Evolutionary conservation across 331 rosid genomes (phyloP), one percentile per base, ranked within the genome.

Genomic region (Rhamnella rubrinervis): DNA sequence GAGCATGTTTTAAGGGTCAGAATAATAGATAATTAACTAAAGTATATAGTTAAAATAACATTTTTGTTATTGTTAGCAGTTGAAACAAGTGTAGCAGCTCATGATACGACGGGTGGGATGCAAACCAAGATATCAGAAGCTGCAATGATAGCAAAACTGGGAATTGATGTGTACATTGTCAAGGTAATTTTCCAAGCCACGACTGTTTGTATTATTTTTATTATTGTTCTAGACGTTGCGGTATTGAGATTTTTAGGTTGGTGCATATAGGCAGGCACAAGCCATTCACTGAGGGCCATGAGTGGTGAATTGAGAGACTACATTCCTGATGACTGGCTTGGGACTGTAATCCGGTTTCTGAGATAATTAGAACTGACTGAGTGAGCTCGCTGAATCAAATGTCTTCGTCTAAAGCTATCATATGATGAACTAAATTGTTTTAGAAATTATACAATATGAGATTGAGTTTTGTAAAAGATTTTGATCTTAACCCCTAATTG

Each of bases 101-200:
- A 93, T 80, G 97, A 91, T 68, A 93, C 96, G 47, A 93, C 97
- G 3, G 96, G 97, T 7, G 95, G 97, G 40, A 93, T 93, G 96
- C 52, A 70, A 79, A 81, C 97, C 64, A 91, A 91, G 85, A 81
- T 91, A 79, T 55, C 88, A 12, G 95, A 93, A 75, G 97, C 98
- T 51, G 98, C 98, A 61, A 66, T 81, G 86, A 88, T 93, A 74
- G 96, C 98, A 63, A 91, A 80, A 77, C 89, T 84, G 15, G 98
- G 96, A 65, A 91, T 93, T 40, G 85, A 91, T 71, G 96, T 93
- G 60, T 87, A 84, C 80, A 93, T 93, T 37, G 98, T 90, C 14
- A 82, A 90, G 74, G 96, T 89, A 82, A 81, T 10, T 67, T 16
- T 38, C 18, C 14, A 31, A 31, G 4, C 35, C 35, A 31, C 35